These are phyloP conservation scores for Elongisporangium undulatum DNA, from an alignment of 352 stramenopile genomes.

Conservation along the genomic window DNA sequence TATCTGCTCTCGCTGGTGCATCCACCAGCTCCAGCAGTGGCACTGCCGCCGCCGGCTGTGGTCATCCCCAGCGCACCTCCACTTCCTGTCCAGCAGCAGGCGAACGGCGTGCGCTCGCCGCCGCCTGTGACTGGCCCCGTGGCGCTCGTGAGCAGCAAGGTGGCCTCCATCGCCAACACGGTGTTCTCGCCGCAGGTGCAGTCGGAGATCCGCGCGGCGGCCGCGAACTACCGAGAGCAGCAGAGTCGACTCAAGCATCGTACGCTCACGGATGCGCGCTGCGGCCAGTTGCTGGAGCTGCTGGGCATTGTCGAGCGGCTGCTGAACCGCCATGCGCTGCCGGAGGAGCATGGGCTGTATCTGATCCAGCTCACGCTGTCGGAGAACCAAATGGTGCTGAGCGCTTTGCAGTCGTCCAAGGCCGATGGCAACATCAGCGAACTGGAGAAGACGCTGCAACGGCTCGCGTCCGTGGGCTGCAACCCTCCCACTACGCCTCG, in stretches of 20 bases:
- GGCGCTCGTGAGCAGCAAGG: conserved; percentile 48
- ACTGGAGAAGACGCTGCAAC: conserved; percentile 47
- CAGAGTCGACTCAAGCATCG: not conserved
- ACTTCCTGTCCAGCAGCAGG: not conserved
- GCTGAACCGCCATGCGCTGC: conserved; percentile 52
- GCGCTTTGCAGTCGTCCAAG: conserved; percentile 49
- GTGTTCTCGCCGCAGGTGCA: conserved; percentile 57
- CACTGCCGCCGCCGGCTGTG: conserved; percentile 2
- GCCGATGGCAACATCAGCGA: conserved; percentile 34
- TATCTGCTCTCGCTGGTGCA: conserved; percentile 31
- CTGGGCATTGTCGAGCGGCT: conserved; percentile 42
- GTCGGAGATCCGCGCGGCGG: conserved; percentile 35
- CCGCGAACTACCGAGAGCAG: conserved; percentile 17
- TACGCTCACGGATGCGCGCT: conserved; percentile 4
- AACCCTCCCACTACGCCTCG: conserved; percentile 8
- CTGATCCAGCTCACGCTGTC: conserved; percentile 42
- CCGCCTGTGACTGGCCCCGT: conserved; percentile 20
- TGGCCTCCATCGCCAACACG: conserved; percentile 42
- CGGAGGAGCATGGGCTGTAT: conserved; percentile 44
- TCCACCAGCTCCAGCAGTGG: not conserved
- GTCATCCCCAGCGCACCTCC: not conserved
- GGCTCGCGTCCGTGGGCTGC: conserved; percentile 32
- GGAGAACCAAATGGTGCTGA: conserved; percentile 47
- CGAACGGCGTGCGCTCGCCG: not conserved
- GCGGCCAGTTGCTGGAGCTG: conserved; percentile 42